Evolutionary conservation across 306 rosid genomes (phyloP).

Genomic region (Abrus pulchellus): DNA sequence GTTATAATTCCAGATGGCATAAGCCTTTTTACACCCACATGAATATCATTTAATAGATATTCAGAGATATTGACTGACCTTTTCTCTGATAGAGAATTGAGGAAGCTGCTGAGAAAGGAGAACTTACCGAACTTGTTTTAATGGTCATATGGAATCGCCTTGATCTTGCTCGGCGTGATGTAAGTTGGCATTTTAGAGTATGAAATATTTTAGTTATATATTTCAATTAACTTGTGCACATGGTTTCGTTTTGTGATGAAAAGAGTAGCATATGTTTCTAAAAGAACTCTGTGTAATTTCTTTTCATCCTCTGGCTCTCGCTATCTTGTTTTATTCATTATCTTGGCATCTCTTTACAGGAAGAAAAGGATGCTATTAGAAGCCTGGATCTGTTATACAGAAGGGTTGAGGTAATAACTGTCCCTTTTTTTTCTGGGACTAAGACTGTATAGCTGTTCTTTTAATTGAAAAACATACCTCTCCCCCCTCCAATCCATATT

Average conservation of each 20-base stretch:
- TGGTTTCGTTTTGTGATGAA: conserved; percentile 33
- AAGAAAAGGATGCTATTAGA: conserved; percentile 93
- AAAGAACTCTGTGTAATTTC: neutral
- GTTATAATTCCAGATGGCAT: neutral
- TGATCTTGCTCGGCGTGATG: conserved; percentile 96
- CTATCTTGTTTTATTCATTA: conserved; percentile 35
- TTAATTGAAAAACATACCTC: neutral
- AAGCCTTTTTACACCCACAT: neutral
- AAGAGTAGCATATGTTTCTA: conserved; percentile 1
- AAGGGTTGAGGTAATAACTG: conserved; percentile 83
- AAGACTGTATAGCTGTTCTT: conserved; percentile 20
- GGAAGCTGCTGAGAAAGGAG: conserved; percentile 96
- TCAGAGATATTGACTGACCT: conserved; percentile 8
- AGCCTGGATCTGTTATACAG: conserved; percentile 89
- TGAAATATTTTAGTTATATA: conserved; percentile 2
- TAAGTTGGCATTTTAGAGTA: conserved; percentile 59
- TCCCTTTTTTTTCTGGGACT: conserved; percentile 4
- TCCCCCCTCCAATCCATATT: neutral
- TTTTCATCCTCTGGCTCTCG: conserved; percentile 36
- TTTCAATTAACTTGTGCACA: conserved; percentile 17
- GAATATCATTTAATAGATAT: neutral
- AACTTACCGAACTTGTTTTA: conserved; percentile 91
- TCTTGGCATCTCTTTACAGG: conserved; percentile 63
- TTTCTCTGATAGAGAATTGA: conserved; percentile 79
- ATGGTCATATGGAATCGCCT: conserved; percentile 97